Base-by-base conservation (phyloP, 257 asterid genomes). In the Dorcoceras hygrometricum region DNA sequence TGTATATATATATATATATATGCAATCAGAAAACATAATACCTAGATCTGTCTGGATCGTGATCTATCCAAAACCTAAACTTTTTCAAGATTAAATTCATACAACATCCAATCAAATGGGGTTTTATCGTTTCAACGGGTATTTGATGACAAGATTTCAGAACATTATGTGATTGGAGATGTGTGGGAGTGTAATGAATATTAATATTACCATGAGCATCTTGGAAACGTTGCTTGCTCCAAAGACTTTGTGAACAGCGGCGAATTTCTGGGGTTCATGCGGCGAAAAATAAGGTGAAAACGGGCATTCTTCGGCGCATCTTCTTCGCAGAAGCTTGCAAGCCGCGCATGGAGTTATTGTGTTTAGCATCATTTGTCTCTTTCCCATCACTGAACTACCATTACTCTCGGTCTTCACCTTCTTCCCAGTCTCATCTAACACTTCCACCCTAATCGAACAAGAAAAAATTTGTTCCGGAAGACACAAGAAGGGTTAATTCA, bases 141-240 rank as follows among this genome's bases (percentile, higher is more conserved):
- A 32, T 32, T 8, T 28, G 5, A 4, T 28, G 31, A 28, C 6
- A 28, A 28, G 31, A 8, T 32, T 32, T 32, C 39, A 32, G 39
- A 32, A 32, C 39, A 32, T 11, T 11, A 3, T 36, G 4, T 36
- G 48, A 36, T 8, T 11, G 0, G 11, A 36, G 14, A 36, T 10
- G 9, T 8, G 48, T 36, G n/a, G 48, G 39, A 8, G 39, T 32
- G 8, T 2, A 10, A 0, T 34, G 46, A 11, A 39, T 39, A 39
- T 12, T 39, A 14, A 39, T 14, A 36, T 36, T 82, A 90, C 97
- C 96, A 78, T 70, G 73, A 91, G 96, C 89, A 91, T 63, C 95
- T 91, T 91, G 89, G 97, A 86, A 76, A 91, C 97, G 51, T 91
- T 91, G 86, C 97, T 91, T 22, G 97, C 97, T 20, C 97, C 97